Evolutionary conservation across 371 early-diverging fungal species (phyloP), one percentile per base, ranked within the genome.

Genomic region (Capillidium heterosporum): DNA sequence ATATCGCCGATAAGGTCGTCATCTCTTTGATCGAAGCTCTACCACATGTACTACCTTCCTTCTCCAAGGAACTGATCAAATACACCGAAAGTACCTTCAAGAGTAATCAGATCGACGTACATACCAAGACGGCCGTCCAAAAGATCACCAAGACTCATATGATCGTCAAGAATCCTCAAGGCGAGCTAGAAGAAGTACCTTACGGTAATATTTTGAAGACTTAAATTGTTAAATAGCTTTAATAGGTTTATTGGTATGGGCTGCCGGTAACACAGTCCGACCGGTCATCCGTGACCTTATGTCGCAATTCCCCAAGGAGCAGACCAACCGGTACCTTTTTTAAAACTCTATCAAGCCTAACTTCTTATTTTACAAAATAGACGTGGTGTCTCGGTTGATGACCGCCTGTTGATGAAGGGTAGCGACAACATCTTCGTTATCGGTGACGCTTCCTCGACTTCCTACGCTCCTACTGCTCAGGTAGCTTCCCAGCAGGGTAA

Each of bases 401-500:
- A 90, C 26, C 82, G 74, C 68, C 65, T 94, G 59, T 71, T 78
- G 32, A 79, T 91, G 54, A 70, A 76, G 50, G 92, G 91, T 27
- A 67, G 78, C 1, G 63, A 70, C 2, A 76, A 76, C 44, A 82
- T 91, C 59, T 94, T 78, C 70, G 88, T 84, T 4, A 65, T 94
- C 29, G 95, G 95, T 35, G 95, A 94, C 65, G 84, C 83, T 58
- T 78, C 84, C 10, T 85, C 88, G 3, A 85, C 90, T 23, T 80
- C 81, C 63, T 82, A 74, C 61, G 85, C 90, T n/a, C 89, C 90
- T 21, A 87, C 89, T 41, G 91, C 91, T 17, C 94, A 94, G 64
- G 94, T 93, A 29, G 91, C 94, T n/a, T 77, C 77, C 48, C 82
- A 87, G 58, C 91, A 93, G 63, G 94, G 91, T 44, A 74, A 74